Evolutionary conservation across 495 filamentous ascomycete genomes (phyloP).

Genomic region (Annulohypoxylon stygium): DNA sequence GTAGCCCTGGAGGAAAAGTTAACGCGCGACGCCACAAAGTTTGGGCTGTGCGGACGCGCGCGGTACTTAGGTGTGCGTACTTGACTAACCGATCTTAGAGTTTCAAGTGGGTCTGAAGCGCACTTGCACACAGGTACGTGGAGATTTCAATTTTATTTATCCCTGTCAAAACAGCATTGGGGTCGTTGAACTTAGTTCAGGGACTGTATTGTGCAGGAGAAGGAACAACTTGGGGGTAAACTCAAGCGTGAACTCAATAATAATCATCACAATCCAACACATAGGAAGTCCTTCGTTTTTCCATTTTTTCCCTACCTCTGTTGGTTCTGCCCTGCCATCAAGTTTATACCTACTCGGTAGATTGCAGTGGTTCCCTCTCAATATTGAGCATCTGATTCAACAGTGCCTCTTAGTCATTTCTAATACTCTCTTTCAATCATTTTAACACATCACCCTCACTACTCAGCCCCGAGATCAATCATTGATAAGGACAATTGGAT

Average conservation of each 20-base stretch:
- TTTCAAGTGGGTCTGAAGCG: too few species aligned
- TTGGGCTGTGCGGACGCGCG: too few species aligned
- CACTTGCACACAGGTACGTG: too few species aligned
- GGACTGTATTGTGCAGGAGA: not conserved
- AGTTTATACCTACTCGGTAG: not conserved
- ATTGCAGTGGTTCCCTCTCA: constrained; percentile 4
- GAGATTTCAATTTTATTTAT: too few species aligned
- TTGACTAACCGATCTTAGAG: too few species aligned
- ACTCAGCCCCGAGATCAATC: not conserved
- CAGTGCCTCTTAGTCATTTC: not conserved
- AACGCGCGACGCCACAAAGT: not conserved
- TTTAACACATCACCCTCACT: not conserved
- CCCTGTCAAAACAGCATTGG: not conserved
- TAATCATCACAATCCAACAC: not conserved
- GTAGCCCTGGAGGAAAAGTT: not conserved
- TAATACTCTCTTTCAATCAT: constrained; percentile 9
- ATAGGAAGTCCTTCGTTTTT: constrained; percentile 7
- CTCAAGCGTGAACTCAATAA: not conserved
- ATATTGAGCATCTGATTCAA: not conserved
- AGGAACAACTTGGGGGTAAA: not conserved
- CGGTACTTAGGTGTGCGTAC: too few species aligned
- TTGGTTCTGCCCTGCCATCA: constrained; percentile 10
- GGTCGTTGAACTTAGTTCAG: constrained; percentile 4
- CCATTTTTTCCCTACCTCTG: not conserved
- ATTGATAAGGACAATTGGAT: constrained; percentile 2